Evolutionary conservation across 1,284 basidiomycete genomes (phyloP), one percentile per base, ranked within the genome.

Genomic region (Trametes sp.): DNA sequence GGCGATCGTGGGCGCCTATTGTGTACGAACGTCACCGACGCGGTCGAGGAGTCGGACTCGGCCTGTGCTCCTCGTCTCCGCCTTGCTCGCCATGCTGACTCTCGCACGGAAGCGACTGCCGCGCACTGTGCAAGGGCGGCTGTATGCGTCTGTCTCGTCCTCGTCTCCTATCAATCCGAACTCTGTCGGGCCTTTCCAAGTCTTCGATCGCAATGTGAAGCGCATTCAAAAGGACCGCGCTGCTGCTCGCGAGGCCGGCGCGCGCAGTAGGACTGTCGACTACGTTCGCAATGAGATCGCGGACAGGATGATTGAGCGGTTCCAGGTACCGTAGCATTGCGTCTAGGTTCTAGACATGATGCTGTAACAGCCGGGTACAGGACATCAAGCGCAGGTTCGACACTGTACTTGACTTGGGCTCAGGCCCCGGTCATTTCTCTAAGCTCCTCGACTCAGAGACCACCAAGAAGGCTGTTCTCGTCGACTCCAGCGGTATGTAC

Each of bases 391-490:
- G 90, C 42, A 89, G 87, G 44, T 98, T 96, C 70, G 80, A 83
- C 50, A 84, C 87, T 1, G 82, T 99, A 23, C 80, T 99, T 16
- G 98, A 99, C 77, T 80, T 98, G 24, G 94, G 96, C 1, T 89
- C 94, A n/a, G 96, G 97, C n/a, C 83, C 97, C 1, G 97, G 97
- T 1, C 94, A 96, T 77, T 88, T 99, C 68, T 88, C 95, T 1
- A 94, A 92, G 73, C 81, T 96, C 33, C 74, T 99, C 35, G 94
- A 95, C 70, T 77, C 81, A 4, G 81, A 88, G 50, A 89, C 88
- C 65, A 88, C 90, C 1, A 79, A 86, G 70, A 94, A 92, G 73
- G 86, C 90, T 14, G 82, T 93, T 49, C 94, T 99, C 92, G 79
- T 98, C 54, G 98, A 99, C 69, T 87, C 90, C 48, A 96, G 94